Evolutionary conservation across 75 land plant genomes (phyloP).

Genomic region (Selaginella moellendorffii): DNA sequence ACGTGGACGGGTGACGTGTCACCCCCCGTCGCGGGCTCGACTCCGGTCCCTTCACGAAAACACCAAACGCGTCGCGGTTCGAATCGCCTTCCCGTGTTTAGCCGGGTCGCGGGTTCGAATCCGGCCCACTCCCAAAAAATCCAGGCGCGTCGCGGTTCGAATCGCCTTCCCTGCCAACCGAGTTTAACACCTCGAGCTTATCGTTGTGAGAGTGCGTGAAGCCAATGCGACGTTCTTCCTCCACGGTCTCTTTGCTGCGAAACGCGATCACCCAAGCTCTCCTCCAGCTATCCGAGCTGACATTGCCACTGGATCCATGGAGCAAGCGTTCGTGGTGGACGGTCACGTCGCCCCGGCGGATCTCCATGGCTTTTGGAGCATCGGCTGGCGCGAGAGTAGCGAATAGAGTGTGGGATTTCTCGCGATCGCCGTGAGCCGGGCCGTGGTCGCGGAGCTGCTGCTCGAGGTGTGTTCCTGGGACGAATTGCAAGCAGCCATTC

Average conservation of each 20-base stretch:
- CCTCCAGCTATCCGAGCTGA: constrained; percentile 30
- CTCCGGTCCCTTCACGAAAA: too few relatives aligned
- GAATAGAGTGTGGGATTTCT: constrained; percentile 33
- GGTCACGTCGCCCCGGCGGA: constrained; percentile 30
- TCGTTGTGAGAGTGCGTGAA: constrained; percentile 42
- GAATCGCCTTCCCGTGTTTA: too few relatives aligned
- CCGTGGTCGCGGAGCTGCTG: constrained; percentile 25
- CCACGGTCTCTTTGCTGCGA: constrained; percentile 23
- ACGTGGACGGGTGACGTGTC: too few relatives aligned
- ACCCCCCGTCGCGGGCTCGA: too few relatives aligned
- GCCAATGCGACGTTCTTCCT: constrained; percentile 25
- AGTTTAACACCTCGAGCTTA: constrained; percentile 24
- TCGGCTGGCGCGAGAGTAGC: constrained; percentile 18
- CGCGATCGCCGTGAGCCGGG: constrained; percentile 29
- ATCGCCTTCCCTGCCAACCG: constrained; percentile 26
- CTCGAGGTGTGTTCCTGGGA: constrained; percentile 37
- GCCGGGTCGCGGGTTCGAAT: too few relatives aligned
- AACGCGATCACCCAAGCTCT: constrained; percentile 39
- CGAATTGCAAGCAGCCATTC: constrained; percentile 38
- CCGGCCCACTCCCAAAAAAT: too few relatives aligned
- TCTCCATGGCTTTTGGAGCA: constrained; percentile 24
- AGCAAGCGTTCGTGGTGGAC: constrained; percentile 33
- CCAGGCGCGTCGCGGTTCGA: too few relatives aligned
- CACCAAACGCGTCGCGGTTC: too few relatives aligned
- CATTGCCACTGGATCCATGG: constrained; percentile 37